Base-by-base conservation (phyloP, 441 rosid genomes). In the Bocquillonia castaneifolia region DNA sequence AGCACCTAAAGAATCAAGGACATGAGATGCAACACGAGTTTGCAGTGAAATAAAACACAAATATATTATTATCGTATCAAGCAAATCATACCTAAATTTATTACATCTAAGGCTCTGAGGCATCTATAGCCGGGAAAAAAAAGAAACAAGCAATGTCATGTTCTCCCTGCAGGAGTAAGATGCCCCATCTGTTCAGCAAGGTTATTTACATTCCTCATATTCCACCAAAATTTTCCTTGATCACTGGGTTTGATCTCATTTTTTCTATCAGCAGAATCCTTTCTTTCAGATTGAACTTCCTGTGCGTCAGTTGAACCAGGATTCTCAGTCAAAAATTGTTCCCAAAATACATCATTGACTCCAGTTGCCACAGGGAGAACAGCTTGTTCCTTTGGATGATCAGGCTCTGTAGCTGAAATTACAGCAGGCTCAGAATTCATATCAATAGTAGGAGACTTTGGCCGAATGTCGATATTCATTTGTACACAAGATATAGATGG, bases 301-400 rank as follows among this genome's bases (percentile, higher is more conserved):
- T 86, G 86, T 10, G 76, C 66, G 10, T 88, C 93, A 0, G 84
- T 64, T 51, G 92, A 74, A 55, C 94, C 96, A 13, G 96, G 97
- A 78, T 84, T 88, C 80, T 93, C 98, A 17, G 96, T 83, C 78
- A 93, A 85, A 78, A 89, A 85, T 77, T 93, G 97, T 68, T 88
- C 90, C 98, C 98, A 91, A 72, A 93, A 93, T 26, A 85, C 79
- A 78, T 93, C 98, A 72, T 91, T 93, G 32, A 66, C 89, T 55
- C 97, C 97, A 59, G 86, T 72, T 31, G 82, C 68, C 48, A 67
- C 76, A 71, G 84, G 17, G 60, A 78, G 75, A 71, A 80, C 54
- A 17, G 73, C 68, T 72, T 79, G 87, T 32, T 86, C 86, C 47
- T 63, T 77, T 1, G 68, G 72, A 48, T 74, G 70, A 69, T 66